Evolutionary conservation across 306 rosid species (phyloP).

Genomic region (Quercus rubra): DNA sequence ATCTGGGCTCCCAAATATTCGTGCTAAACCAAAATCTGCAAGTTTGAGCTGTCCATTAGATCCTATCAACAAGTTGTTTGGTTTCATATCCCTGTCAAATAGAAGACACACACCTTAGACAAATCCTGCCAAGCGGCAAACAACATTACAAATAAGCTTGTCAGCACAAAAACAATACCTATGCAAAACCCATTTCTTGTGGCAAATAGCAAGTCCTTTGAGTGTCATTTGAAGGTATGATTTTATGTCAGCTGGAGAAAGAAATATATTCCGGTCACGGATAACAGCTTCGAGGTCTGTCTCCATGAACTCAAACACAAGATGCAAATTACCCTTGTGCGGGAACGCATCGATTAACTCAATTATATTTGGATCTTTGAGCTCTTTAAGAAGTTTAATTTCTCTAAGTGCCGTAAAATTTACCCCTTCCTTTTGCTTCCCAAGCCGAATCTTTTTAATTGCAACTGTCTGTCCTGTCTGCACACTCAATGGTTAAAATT

Average conservation of each 20-base stretch:
- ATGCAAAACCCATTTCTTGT: constrained; percentile 95
- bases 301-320: constrained; percentile 97
- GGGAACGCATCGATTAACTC: constrained; percentile 91
- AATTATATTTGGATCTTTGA: constrained; percentile 75
- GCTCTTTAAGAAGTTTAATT: constrained; percentile 85
- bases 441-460: constrained; percentile 91
- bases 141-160: background rate
- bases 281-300: constrained; percentile 97
- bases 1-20: constrained; percentile 96
- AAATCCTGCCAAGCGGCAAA: constrained; percentile 15
- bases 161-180: constrained; percentile 42
- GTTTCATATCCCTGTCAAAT: constrained; percentile 92
- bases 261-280: constrained; percentile 84
- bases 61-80: constrained; percentile 95
- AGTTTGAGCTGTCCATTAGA: constrained; percentile 89
- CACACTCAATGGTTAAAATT: constrained; percentile 29
- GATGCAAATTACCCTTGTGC: constrained; percentile 92
- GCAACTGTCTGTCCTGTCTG: constrained; percentile 96
- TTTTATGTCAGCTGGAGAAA: constrained; percentile 87
- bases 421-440: constrained; percentile 95
- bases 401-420: constrained; percentile 93
- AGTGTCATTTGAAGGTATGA: constrained; percentile 90
- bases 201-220: constrained; percentile 87
- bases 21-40: constrained; percentile 98
- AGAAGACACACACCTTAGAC: constrained; percentile 22